These are phyloP conservation scores for Hymenochaete sp. DNA, from an alignment of 1,284 basidiomycete genomes.

Conservation along the genomic window DNA sequence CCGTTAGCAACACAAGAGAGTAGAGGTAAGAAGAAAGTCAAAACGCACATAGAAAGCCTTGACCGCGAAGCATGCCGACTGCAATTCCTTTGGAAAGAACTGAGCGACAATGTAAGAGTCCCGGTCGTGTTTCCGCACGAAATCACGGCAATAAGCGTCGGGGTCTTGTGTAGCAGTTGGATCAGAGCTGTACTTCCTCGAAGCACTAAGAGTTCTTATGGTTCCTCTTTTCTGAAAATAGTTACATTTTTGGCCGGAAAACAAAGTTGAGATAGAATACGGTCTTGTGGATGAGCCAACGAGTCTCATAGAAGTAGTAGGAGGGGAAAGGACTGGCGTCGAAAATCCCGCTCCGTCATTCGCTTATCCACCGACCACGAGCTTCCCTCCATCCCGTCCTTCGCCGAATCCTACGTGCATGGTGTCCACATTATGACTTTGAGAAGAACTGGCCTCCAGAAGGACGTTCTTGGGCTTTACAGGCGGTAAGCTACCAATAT, in stretches of 20 bases:
- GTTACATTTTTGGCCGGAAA: too few relatives aligned
- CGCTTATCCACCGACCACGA: not conserved
- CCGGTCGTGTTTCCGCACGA: constrained; percentile 71
- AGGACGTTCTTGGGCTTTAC: constrained; percentile 63
- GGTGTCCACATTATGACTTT: constrained; percentile 8
- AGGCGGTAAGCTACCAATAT: constrained; percentile 40
- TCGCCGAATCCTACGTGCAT: not conserved
- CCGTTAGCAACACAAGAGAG: too few relatives aligned
- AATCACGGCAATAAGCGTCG: constrained; percentile 51
- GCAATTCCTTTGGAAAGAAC: constrained; percentile 62
- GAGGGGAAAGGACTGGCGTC: constrained; percentile 1
- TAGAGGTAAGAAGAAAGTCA: not conserved
- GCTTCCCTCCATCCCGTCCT: not conserved
- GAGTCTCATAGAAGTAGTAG: constrained; percentile 4
- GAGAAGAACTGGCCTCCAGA: constrained; percentile 54
- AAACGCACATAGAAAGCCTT: constrained; percentile 78
- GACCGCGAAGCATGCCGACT: constrained; percentile 71
- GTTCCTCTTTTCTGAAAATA: too few relatives aligned
- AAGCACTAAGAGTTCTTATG: too few relatives aligned
- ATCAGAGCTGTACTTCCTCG: too few relatives aligned
- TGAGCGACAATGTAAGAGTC: constrained; percentile 72
- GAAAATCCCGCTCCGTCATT: not conserved
- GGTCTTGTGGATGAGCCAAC: not conserved
- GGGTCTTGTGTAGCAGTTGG: constrained; percentile 43
- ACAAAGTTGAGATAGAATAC: too few relatives aligned